A percentile compares a stretch with the other conserved stretches of the same genome.
These are phyloP conservation scores for Phanerochaete sordida DNA, from an alignment of 768 basidiomycete species.

Conservation along the genomic window DNA sequence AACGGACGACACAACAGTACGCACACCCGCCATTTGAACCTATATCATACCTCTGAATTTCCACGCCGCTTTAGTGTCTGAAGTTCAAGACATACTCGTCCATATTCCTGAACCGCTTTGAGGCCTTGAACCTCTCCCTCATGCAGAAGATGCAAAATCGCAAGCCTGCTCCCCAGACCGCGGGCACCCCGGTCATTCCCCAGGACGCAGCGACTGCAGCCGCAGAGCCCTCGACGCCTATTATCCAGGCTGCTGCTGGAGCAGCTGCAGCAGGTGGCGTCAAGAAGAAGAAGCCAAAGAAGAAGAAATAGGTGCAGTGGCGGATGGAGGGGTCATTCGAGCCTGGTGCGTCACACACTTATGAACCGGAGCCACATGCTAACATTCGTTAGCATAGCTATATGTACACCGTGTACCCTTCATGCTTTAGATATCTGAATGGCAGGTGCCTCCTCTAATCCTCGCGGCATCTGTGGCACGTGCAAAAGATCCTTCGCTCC, in stretches of 20 bases:
- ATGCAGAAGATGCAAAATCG: slow-evolving; percentile 84
- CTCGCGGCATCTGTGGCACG: too few relatives aligned
- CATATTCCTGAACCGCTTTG: slow-evolving; percentile 95
- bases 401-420: too few relatives aligned
- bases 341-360: too few relatives aligned
- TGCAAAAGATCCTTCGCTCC: too few relatives aligned
- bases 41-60: background rate
- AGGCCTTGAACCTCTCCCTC: slow-evolving; percentile 81
- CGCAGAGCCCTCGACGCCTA: background rate
- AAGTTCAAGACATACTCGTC: slow-evolving; percentile 96
- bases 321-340: too few relatives aligned
- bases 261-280: slow-evolving; percentile 51
- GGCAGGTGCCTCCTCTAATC: too few relatives aligned
- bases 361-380: too few relatives aligned
- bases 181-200: background rate
- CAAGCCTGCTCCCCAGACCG: slow-evolving; percentile 16
- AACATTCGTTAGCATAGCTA: too few relatives aligned
- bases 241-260: slow-evolving; percentile 9
- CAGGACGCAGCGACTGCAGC: background rate
- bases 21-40: slow-evolving; percentile 26
- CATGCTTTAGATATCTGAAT: too few relatives aligned
- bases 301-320: slow-evolving; percentile 73
- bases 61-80: slow-evolving; percentile 59
- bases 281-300: slow-evolving; percentile 83
- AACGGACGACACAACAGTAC: slow-evolving; percentile 84